These are phyloP conservation scores for Carex arenaria DNA, from an alignment of 202 grass and related monocot genomes.

Conservation along the genomic window DNA sequence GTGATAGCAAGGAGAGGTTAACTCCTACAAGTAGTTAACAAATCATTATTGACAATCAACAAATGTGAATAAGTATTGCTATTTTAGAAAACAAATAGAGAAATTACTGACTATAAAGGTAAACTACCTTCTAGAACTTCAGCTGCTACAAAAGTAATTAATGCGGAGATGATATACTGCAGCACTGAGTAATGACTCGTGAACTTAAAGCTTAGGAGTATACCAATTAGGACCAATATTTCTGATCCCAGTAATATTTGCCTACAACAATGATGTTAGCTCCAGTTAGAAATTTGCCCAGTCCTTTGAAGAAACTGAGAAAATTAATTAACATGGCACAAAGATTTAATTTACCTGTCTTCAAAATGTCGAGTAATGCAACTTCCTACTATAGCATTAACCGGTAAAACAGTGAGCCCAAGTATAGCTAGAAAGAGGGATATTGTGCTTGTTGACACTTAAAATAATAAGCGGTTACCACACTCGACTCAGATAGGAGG, in stretches of 20 bases:
- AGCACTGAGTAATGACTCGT: conserved; percentile 56
- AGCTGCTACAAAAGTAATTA: conserved; percentile 75
- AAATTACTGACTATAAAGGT: not conserved
- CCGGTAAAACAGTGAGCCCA: conserved; percentile 83
- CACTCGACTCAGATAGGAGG: conserved; percentile 85
- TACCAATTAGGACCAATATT: conserved; percentile 74
- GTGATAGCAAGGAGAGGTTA: conserved; percentile 73
- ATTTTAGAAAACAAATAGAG: not conserved
- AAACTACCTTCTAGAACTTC: conserved; percentile 86
- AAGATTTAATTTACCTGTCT: conserved; percentile 48
- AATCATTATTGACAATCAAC: not conserved
- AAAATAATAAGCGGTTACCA: conserved; percentile 79
- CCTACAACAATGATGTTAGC: conserved; percentile 35
- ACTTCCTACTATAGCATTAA: conserved; percentile 79
- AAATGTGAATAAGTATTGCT: not conserved
- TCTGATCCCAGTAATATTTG: conserved; percentile 81
- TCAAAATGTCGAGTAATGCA: conserved; percentile 77
- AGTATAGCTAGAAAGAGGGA: conserved; percentile 74
- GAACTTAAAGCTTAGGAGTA: conserved; percentile 70
- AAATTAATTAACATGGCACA: not conserved
- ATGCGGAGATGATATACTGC: conserved; percentile 69
- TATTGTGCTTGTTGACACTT: conserved; percentile 65
- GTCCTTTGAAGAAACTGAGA: not conserved
- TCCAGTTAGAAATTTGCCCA: not conserved
- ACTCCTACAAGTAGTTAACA: conserved; percentile 50